Base-by-base conservation (phyloP, 495 filamentous ascomycete species). In the Rostrohypoxylon terebratum region DNA sequence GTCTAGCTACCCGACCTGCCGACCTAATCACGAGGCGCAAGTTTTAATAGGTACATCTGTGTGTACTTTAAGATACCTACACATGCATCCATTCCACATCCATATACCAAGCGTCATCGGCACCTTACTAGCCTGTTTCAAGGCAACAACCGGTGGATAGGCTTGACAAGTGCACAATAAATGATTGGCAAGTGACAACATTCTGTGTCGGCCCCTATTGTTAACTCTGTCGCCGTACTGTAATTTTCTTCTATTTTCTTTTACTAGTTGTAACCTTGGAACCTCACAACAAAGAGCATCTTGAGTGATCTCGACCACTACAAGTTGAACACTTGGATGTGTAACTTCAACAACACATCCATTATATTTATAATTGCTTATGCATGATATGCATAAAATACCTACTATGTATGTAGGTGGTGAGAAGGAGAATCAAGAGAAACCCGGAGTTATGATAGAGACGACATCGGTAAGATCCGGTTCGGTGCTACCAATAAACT, bases 21-120 rank as follows among this genome's bases (percentile, higher is more conserved):
- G 66, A 73, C 69, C 71, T 73, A 69, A 73, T 73, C 71, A 73
- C 71, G 71, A 69, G 71, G 71, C 71, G 42, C 40, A 73, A 63
- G 11, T 34, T 31, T 25, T 51, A 36, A 36, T 14, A 48, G 65
- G 23, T 45, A 28, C 28, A 28, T 28, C 28, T 28, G 28, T 28
- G 28, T 28, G 28, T 28, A 60, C 54, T 64, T 64, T 62, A 4
- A 57, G 38, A 38, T 57, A 45, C n/a, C n/a, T n/a, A n/a, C n/a
- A n/a, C n/a, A n/a, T n/a, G n/a, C n/a, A n/a, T n/a, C n/a, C n/a
- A n/a, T n/a, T n/a, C n/a, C n/a, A n/a, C 25, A 31, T 55, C n/a
- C 33, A 47, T n/a, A 20, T 16, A 36, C 16, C 38, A 42, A 42
- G 38, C 38, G 13, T 42, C 38, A 6, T 38, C 25, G 20, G 34